phyloP scores from a whole-genome alignment of 106 monocot genomes.

The Allium fistulosum region DNA sequence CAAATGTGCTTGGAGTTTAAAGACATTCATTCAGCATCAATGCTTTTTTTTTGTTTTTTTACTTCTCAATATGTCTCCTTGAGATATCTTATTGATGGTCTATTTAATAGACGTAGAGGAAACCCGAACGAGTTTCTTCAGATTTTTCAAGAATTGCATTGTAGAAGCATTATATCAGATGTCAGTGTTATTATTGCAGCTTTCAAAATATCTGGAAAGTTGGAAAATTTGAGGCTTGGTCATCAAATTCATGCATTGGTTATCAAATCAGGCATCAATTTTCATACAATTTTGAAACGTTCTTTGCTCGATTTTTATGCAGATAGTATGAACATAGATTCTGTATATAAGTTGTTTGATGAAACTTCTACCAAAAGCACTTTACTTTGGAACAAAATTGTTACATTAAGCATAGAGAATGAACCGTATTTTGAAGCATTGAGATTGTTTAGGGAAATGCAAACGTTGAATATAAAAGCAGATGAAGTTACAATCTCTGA shows the following conservation, averaged over 20 bases:
- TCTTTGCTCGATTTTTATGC: slow-evolving; percentile 45
- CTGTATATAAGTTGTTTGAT: slow-evolving; percentile 16
- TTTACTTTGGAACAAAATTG: slow-evolving; percentile 42
- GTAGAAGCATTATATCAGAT: slow-evolving; percentile 12
- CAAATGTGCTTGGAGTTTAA: slow-evolving; percentile 23
- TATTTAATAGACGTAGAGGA: background rate
- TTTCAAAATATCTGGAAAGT: slow-evolving; percentile 22
- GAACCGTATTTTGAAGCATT: slow-evolving; percentile 19
- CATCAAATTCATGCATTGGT: slow-evolving; percentile 27
- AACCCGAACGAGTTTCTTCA: slow-evolving; percentile 7
- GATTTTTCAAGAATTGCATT: slow-evolving; percentile 24
- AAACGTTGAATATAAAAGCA: slow-evolving; percentile 11
- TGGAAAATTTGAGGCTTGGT: slow-evolving; percentile 16
- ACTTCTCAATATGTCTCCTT: slow-evolving; percentile 14
- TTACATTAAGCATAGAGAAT: slow-evolving; percentile 25
- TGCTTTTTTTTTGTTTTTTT: slow-evolving; percentile 20
- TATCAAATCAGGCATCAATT: slow-evolving; percentile 23
- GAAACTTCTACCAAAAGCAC: slow-evolving; percentile 16
- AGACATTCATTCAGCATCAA: slow-evolving; percentile 23
- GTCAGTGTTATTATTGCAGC: slow-evolving; percentile 12
- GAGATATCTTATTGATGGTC: slow-evolving; percentile 15
- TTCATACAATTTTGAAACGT: slow-evolving; percentile 19
- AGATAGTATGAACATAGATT: slow-evolving; percentile 17
- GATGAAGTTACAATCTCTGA: slow-evolving; percentile 35
- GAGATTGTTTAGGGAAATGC: slow-evolving; percentile 31